A percentile compares a stretch with the other conserved stretches of the same genome.
Evolutionary conservation across 129 eudicot species (phyloP).

Genomic region (Gnaphalium uliginosum): DNA sequence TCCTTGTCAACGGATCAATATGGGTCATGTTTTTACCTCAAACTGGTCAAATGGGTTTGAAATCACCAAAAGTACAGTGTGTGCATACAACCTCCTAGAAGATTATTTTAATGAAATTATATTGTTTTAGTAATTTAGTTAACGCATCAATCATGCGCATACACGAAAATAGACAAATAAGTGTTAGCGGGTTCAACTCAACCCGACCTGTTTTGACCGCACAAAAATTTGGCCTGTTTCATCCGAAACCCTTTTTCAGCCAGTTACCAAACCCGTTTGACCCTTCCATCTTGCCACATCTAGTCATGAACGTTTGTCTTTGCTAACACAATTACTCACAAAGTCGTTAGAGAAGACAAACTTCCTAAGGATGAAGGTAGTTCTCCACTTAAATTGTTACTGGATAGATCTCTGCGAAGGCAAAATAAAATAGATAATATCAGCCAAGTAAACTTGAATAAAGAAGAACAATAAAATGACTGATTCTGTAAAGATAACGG

Average conservation of each 20-base stretch:
- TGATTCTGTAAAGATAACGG: conserved; percentile 1
- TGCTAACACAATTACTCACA: conserved; percentile 51
- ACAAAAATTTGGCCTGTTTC: background rate
- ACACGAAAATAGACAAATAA: background rate
- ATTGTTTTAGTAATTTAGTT: background rate
- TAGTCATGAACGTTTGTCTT: background rate
- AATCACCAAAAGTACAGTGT: background rate
- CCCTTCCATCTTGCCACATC: conserved; percentile 11
- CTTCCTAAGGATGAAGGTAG: conserved; percentile 69
- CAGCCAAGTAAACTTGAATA: conserved; percentile 5
- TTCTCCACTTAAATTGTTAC: conserved; percentile 74
- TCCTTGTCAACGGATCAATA: background rate
- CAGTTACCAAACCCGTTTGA: background rate
- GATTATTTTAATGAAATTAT: background rate
- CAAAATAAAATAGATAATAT: conserved; percentile 5
- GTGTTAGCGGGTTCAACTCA: background rate
- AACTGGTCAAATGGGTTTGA: conserved; percentile 4
- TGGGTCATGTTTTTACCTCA: background rate
- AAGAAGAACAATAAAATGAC: background rate
- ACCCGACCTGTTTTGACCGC: background rate
- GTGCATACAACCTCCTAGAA: background rate
- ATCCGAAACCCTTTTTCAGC: background rate
- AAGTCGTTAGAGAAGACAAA: conserved; percentile 64
- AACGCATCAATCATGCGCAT: background rate
- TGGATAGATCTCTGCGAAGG: conserved; percentile 69